phyloP scores from a whole-genome alignment of 2,329 filamentous ascomycete species.

The Diaporthe ilicicola region DNA sequence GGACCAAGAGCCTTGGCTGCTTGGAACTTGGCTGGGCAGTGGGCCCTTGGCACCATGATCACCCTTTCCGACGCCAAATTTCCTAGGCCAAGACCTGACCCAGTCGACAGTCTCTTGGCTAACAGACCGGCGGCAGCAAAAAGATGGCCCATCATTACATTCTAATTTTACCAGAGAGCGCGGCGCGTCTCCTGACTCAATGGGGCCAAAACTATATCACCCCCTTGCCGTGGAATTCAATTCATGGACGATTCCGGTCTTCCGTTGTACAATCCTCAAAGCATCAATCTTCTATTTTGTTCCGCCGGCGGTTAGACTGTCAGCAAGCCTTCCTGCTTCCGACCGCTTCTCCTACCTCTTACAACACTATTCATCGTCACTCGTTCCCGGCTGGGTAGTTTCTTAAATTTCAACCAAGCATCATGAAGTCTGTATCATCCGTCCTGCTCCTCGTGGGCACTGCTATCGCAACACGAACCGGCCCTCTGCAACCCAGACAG shows the following conservation, averaged over 20 bases:
- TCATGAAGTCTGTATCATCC: conserved; percentile 22
- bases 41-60: conserved; percentile 23
- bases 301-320: conserved; percentile 8
- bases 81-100: conserved; percentile 15
- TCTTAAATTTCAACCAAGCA: background rate
- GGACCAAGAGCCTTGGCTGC: conserved; percentile 20
- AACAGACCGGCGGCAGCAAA: conserved; percentile 11
- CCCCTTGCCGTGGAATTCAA: conserved; percentile 16
- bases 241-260: background rate
- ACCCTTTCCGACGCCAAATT: conserved; percentile 18
- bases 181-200: conserved; percentile 18
- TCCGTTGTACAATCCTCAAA: conserved; percentile 15
- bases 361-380: conserved; percentile 3
- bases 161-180: conserved; percentile 27
- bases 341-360: background rate
- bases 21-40: conserved; percentile 22
- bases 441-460: conserved; percentile 2
- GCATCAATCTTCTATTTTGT: conserved; percentile 8
- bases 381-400: conserved; percentile 16
- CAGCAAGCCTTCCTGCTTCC: conserved; percentile 8
- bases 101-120: conserved; percentile 24
- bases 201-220: conserved; percentile 7
- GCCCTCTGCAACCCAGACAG: background rate
- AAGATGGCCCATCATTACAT: conserved; percentile 1
- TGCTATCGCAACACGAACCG: conserved; percentile 1